Evolutionary conservation across 2,329 filamentous ascomycete genomes (phyloP), one percentile per base, ranked within the genome.

Genomic region (Pestalotiopsis sp.): DNA sequence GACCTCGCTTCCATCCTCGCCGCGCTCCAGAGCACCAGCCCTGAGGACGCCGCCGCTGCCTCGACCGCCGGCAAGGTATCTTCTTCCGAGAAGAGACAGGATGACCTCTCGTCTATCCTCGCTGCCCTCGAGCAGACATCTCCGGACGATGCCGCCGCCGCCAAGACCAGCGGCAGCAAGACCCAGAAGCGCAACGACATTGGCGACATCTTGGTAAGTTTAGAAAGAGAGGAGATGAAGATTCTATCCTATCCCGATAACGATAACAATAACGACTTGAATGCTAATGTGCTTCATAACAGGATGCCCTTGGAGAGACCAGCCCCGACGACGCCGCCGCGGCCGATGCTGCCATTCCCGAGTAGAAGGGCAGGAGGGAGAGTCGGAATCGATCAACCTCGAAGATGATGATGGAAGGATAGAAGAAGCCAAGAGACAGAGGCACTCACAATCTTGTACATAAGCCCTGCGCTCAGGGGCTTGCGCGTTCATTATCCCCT

Each of bases 1-100:
- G 64, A 66, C 13, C 20, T 66, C 9, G 45, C 64, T n/a, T 66
- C 64, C 11, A 66, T 66, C 31, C n/a, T 66, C 4, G 64, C 64
- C 17, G 64, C 64, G 17, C 64, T 66, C 25, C 23, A 66, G 49
- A 13, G 39, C 14, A 58, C 45, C 13, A 31, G 23, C 64, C 64
- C 64, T 3, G 64, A 66, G 20, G 64, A 66, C 36, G 64, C 64
- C 11, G 31, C 64, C 3, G 64, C 64, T 4, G 62, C 62, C 1
- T 59, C 57, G 5, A 27, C 17, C 1, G 57, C 20, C 57, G 25
- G 25, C 3, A 20, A 20, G 1, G 13, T 23, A 23, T 23, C 59
- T 1, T 36, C 25, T 4, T 36, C 59, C 5, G 31, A 31, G 20
- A 66, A 66, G 64, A 17, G 64, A 57, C 64, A 66, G 41, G 64